phyloP scores from a whole-genome alignment of 192 early-diverging fungal species.

The Coemansia sp. region DNA sequence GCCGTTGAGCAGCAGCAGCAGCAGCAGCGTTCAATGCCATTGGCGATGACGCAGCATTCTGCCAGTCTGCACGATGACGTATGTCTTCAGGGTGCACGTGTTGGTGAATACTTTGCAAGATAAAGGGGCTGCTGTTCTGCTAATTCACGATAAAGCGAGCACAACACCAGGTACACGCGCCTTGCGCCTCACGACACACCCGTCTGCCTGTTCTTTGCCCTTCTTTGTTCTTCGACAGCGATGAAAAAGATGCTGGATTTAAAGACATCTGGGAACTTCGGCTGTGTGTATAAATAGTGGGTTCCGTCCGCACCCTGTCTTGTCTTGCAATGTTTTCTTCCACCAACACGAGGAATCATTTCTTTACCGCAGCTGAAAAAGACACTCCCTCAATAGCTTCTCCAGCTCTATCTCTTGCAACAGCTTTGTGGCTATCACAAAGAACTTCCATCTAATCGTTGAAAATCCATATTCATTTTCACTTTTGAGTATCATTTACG shows the following conservation, averaged over 20 bases:
- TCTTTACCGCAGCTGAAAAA: background rate
- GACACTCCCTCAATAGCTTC: background rate
- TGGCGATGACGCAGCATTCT: conserved; percentile 1
- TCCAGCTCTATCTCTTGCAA: background rate
- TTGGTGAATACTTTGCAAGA: background rate
- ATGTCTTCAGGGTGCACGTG: background rate
- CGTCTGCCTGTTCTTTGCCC: background rate
- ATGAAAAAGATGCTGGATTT: background rate
- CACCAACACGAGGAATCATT: background rate
- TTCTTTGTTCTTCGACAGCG: background rate
- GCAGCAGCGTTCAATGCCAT: background rate
- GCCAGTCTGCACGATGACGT: conserved; percentile 7
- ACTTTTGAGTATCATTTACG: no score
- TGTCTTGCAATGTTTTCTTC: background rate
- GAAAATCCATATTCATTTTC: background rate
- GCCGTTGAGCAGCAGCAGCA: background rate
- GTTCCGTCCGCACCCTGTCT: background rate
- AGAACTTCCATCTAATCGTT: no score
- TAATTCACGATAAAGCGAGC: background rate
- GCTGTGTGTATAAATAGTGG: background rate
- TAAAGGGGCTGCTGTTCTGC: background rate
- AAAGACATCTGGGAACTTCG: background rate
- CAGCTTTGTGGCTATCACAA: background rate
- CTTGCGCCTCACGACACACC: background rate
- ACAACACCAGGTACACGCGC: background rate